Percentiles rank a stretch among this genome's conserved stretches.
Conservation (phyloP, 768 basidiomycete species). For the Podaxis mareebaensis region DNA sequence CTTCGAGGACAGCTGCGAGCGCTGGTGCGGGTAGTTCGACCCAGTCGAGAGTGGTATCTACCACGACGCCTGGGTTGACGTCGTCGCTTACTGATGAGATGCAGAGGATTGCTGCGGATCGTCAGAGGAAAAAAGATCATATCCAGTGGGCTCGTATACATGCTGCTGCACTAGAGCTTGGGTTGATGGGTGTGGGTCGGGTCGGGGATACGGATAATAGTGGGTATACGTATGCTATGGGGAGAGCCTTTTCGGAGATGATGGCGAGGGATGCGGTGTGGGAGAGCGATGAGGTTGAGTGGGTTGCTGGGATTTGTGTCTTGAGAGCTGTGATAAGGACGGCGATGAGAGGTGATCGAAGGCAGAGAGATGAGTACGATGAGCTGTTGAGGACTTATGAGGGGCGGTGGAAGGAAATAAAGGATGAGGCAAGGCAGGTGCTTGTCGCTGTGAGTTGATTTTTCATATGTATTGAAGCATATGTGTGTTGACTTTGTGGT, state of each 20-base stretch:
- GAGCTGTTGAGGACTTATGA: constrained; percentile 58
- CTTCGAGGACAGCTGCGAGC: neutral
- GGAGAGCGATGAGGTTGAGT: constrained; percentile 68
- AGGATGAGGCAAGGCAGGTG: constrained; percentile 63
- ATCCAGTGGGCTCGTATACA: constrained; percentile 70
- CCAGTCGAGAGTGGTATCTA: constrained; percentile 14
- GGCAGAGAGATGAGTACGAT: constrained; percentile 54
- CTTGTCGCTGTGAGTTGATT: constrained; percentile 50
- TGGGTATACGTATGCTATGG: constrained; percentile 44
- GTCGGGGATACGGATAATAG: constrained; percentile 39
- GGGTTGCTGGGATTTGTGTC: constrained; percentile 65
- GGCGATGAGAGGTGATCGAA: constrained; percentile 44
- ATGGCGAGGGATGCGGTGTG: constrained; percentile 66
- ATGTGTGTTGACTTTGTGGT: neutral
- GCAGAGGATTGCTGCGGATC: constrained; percentile 60
- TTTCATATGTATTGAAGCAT: neutral
- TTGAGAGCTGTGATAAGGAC: constrained; percentile 59
- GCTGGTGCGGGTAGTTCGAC: neutral
- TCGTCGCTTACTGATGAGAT: constrained; percentile 56
- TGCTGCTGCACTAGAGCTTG: constrained; percentile 61
- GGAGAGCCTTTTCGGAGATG: constrained; percentile 55
- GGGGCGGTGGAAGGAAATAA: constrained; percentile 70
- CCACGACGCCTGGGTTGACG: constrained; percentile 23
- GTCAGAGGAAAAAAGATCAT: constrained; percentile 62
- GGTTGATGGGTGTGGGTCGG: constrained; percentile 46